These are phyloP conservation scores for Fonsecaea pugnacius DNA, from an alignment of 2,329 filamentous ascomycete genomes.

Conservation along the genomic window DNA sequence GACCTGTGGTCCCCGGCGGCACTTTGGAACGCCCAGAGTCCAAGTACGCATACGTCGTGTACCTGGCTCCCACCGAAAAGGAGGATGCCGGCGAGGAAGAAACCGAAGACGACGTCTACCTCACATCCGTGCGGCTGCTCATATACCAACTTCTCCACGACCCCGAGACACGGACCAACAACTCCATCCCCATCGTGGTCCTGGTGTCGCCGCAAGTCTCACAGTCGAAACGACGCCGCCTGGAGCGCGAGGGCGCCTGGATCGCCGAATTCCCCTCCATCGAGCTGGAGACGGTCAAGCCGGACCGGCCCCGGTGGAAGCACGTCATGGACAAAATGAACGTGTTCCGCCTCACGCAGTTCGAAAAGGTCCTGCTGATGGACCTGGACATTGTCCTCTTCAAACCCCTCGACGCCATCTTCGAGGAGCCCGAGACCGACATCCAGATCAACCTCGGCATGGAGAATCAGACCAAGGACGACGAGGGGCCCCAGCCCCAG, in stretches of 20 bases:
- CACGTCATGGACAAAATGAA: constrained; percentile 53
- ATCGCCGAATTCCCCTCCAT: constrained; percentile 47
- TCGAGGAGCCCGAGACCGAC: constrained; percentile 41
- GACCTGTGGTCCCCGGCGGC: not conserved
- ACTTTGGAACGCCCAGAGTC: not conserved
- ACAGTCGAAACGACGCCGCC: constrained; percentile 41
- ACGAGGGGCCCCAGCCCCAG: constrained; percentile 42
- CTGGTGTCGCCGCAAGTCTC: constrained; percentile 43
- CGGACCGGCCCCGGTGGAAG: constrained; percentile 47
- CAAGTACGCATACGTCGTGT: not conserved
- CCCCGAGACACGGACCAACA: constrained; percentile 42
- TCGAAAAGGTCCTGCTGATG: constrained; percentile 50
- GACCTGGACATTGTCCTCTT: constrained; percentile 53
- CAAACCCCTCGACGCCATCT: constrained; percentile 46
- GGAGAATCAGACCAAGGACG: constrained; percentile 43
- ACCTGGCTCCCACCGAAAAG: not conserved
- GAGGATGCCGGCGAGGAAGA: constrained; percentile 17
- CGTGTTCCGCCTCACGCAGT: constrained; percentile 49
- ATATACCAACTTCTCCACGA: constrained; percentile 50
- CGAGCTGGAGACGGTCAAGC: constrained; percentile 39
- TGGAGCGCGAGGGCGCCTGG: constrained; percentile 47
- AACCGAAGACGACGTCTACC: constrained; percentile 46
- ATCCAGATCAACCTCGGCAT: constrained; percentile 39
- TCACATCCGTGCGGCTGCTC: constrained; percentile 46
- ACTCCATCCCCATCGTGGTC: constrained; percentile 46